Evolutionary conservation across 108 stramenopile genomes (phyloP).

Genomic region (Skeletonema potamos): DNA sequence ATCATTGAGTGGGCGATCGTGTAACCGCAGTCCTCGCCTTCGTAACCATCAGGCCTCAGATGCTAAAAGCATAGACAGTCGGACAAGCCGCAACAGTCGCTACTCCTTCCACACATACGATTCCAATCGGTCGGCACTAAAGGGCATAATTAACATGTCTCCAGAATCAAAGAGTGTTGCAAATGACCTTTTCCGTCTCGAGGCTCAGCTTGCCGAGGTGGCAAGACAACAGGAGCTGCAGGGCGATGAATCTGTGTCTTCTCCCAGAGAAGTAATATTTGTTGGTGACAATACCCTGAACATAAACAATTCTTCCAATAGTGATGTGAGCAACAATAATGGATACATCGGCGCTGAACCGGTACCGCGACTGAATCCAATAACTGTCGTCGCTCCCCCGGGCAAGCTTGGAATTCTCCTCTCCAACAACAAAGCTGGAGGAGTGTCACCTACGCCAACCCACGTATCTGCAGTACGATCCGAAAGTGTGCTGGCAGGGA

Average conservation of each 20-base stretch:
- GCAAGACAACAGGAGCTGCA: constrained; percentile 17
- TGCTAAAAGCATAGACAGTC: constrained; percentile 35
- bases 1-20: constrained; percentile 36
- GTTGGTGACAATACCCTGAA: neutral
- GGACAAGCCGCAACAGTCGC: constrained; percentile 21
- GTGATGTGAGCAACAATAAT: neutral
- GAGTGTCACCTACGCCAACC: constrained; percentile 38
- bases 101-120: constrained; percentile 25
- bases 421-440: constrained; percentile 68
- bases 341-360: constrained; percentile 26
- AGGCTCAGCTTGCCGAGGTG: constrained; percentile 41
- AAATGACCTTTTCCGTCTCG: constrained; percentile 37
- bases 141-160: constrained; percentile 13
- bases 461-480: constrained; percentile 86
- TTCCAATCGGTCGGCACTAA: constrained; percentile 33
- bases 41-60: constrained; percentile 13
- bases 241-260: neutral
- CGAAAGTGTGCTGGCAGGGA: constrained; percentile 69
- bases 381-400: constrained; percentile 76
- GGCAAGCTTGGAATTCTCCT: constrained; percentile 90
- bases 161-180: constrained; percentile 41
- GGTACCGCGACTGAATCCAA: constrained; percentile 15
- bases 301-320: neutral
- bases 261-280: neutral
- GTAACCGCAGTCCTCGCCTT: neutral